Evolutionary conservation across 164 flowering plant genomes (phyloP), one percentile per base, ranked within the genome.

Genomic region (Macadamia tetraphylla): DNA sequence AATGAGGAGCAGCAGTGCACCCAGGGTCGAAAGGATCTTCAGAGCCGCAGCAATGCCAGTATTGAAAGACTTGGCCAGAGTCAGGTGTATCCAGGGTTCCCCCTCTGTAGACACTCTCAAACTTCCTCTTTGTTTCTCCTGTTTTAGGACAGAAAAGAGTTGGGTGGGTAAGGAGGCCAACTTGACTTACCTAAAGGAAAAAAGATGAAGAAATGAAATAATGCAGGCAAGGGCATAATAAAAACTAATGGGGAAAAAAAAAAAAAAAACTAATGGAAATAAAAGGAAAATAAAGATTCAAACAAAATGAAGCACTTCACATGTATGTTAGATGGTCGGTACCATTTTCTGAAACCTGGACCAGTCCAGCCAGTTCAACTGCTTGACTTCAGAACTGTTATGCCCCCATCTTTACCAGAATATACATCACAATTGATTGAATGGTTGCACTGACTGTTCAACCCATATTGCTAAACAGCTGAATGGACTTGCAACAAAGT

Each of bases 31-130:
- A 90, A 7, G 96, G 97, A 82, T 94, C 96, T 80, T 94, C 98
- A 66, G 97, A 90, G 0, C 92, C 97, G 76, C 98, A 94, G 67
- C 97, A 94, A 77, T 94, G 97, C 98, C 98, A 94, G 68, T 94
- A 94, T 53, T 94, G 92, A 35, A 83, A 71, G 72, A 91, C 87
- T 78, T 75, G 72, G 58, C 96, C 98, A 0, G 91, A 82, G 48
- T 87, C 86, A 0, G 97, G 94, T 29, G 96, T 87, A 62, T 76
- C 69, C 96, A 92, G 85, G 44, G 97, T 91, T 18, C 97, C 97
- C 49, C 97, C 98, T 0, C 70, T 59, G 78, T 90, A 77, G 1
- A 88, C 98, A 66, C 98, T 94, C 75, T 91, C 98, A 71, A 94
- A 94, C 75, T 94, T 94, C 72, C 98, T 90, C 81, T 79, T 91